Conservation (phyloP, 2,329 filamentous ascomycete genomes). For the Calycina herbarum region DNA sequence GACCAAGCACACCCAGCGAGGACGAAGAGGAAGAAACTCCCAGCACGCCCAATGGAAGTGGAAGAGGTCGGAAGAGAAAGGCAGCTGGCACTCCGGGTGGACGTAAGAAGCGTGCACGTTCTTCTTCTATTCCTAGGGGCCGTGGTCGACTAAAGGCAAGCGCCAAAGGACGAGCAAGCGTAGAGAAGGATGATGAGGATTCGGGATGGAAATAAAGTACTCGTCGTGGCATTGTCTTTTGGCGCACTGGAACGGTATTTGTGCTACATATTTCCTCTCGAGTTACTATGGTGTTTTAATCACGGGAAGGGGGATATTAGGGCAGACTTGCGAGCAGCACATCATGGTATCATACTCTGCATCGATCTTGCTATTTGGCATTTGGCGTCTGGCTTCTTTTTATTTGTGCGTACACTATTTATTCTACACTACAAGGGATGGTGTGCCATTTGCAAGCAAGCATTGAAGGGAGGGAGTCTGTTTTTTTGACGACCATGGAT, state of each 20-base stretch:
- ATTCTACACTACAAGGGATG: background rate
- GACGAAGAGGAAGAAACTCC: slow-evolving; percentile 47
- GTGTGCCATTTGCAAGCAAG: background rate
- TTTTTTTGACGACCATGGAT: too few relatives aligned
- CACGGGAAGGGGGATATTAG: background rate
- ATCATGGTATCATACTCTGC: background rate
- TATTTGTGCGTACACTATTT: background rate
- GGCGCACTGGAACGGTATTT: background rate
- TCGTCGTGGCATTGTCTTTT: background rate
- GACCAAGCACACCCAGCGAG: slow-evolving; percentile 51
- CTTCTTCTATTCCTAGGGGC: slow-evolving; percentile 37
- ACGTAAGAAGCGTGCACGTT: slow-evolving; percentile 59
- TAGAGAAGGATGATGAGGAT: slow-evolving; percentile 33
- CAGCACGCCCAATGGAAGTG: slow-evolving; percentile 49
- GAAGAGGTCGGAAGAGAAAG: slow-evolving; percentile 38
- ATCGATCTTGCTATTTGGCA: slow-evolving; percentile 2
- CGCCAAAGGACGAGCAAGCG: slow-evolving; percentile 20
- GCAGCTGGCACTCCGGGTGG: slow-evolving; percentile 48
- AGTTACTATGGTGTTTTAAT: slow-evolving; percentile 4
- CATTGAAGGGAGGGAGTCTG: background rate
- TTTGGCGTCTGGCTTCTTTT: background rate
- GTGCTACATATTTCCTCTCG: background rate
- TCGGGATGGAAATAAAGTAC: slow-evolving; percentile 14
- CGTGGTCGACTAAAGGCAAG: slow-evolving; percentile 27
- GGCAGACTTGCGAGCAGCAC: background rate